phyloP scores from a whole-genome alignment of 2,329 filamentous ascomycete species.

The Tricladium varicosporioides region DNA sequence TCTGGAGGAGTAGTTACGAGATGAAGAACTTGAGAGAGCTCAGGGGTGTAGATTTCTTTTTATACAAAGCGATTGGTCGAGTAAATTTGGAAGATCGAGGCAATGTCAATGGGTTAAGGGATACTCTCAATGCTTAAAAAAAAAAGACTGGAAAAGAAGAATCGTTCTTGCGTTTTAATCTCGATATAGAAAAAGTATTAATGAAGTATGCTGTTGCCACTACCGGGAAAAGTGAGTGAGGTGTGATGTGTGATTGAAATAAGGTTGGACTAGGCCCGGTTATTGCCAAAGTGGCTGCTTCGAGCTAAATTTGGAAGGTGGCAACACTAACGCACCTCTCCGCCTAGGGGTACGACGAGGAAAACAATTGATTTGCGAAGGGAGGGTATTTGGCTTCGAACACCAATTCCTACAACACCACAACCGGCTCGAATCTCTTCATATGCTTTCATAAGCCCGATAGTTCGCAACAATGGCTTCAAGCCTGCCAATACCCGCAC shows the following conservation, averaged over 20 bases:
- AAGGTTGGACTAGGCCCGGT: slow-evolving; percentile 17
- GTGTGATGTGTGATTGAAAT: slow-evolving; percentile 12
- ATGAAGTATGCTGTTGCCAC: not conserved
- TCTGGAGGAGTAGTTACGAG: no score
- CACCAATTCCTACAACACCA: not conserved
- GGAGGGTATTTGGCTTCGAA: not conserved
- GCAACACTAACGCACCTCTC: slow-evolving; percentile 18
- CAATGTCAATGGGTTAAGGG: no score
- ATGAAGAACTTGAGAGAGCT: no score
- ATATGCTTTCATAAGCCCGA: slow-evolving; percentile 12
- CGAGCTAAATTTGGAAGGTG: not conserved
- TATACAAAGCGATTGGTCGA: no score
- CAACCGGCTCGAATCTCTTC: not conserved
- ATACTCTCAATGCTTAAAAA: no score
- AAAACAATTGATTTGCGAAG: not conserved
- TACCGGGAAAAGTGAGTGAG: not conserved
- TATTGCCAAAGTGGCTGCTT: slow-evolving; percentile 12
- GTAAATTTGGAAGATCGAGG: no score
- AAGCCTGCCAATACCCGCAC: slow-evolving; percentile 54
- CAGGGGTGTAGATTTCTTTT: no score
- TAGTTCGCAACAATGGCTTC: slow-evolving; percentile 50
- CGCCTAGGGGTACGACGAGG: slow-evolving; percentile 3
- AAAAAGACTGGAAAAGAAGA: no score
- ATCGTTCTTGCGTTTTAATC: not conserved
- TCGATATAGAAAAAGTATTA: not conserved